Evolutionary conservation across 495 filamentous ascomycete species (phyloP), one percentile per base, ranked within the genome.

Genomic region (Neurospora cerealis): DNA sequence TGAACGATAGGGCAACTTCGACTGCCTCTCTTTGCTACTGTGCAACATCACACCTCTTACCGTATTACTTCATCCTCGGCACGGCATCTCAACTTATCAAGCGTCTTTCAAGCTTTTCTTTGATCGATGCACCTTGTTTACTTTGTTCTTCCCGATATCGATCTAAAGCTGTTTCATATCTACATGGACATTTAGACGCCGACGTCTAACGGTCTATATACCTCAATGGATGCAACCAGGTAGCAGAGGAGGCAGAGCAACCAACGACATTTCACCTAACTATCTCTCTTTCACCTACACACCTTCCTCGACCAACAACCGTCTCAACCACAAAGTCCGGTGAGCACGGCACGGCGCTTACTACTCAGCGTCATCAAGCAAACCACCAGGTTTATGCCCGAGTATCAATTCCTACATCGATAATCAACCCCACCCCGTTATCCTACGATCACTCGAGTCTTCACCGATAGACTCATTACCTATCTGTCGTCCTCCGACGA

Each of bases 341-440:
- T 66, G 54, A 66, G 28, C 54, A 66, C 54, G 28, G 28, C 28
- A 66, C 54, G 7, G 28, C 54, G 54, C 15, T 66, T 66, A 66
- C 54, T 66, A 36, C 15, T 36, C 54, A 34, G 15, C 54, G 7
- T 66, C 54, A 62, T 60, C 24, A 13, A 62, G 54, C 24, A 62
- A 62, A 17, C 54, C 24, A 7, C 54, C 13, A 32, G 24, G 28
- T 34, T 66, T 9, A 34, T 17, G 54, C 74, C 38, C 72, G 66
- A 13, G 46, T 77, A 37, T 70, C 75, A 21, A 70, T 66, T 5
- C 72, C 71, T 21, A 66, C 75, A 17, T 78, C 71, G 24, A 37
- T 34, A 34, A 36, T 36, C 54, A 19, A 4, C 11, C 5, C 48
- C 15, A 60, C 48, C 48, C 28, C 48, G 5, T 5, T 54, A 60